Evolutionary conservation across 352 stramenopile genomes (phyloP).

Genomic region (Phytophthora ohioensis): DNA sequence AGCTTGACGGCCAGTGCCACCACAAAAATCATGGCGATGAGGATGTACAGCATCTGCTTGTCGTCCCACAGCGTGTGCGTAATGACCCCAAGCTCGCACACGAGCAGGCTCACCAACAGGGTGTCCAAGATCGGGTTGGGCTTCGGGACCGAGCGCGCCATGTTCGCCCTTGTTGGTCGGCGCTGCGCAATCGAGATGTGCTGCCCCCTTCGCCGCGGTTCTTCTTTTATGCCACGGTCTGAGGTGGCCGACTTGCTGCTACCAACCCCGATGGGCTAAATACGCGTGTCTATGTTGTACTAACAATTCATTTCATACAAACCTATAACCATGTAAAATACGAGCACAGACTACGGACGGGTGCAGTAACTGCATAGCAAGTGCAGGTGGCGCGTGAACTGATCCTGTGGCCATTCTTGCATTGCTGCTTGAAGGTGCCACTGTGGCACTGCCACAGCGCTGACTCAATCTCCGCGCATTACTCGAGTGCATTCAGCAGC

Average conservation of each 20-base stretch:
- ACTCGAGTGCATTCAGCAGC: not conserved
- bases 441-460: not conserved
- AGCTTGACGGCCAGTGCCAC: constrained; percentile 77
- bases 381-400: constrained; percentile 4
- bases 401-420: constrained; percentile 2
- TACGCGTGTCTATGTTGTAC: too few species aligned
- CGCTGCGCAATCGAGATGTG: constrained; percentile 12
- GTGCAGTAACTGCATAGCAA: constrained; percentile 11
- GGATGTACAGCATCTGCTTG: constrained; percentile 75
- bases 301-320: too few species aligned
- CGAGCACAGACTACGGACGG: not conserved
- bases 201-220: constrained; percentile 27
- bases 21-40: constrained; percentile 67
- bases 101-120: constrained; percentile 66
- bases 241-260: not conserved
- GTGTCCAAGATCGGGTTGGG: constrained; percentile 73
- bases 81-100: constrained; percentile 72
- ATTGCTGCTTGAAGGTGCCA: not conserved
- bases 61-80: constrained; percentile 70
- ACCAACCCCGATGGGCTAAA: not conserved
- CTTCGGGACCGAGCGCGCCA: constrained; percentile 72
- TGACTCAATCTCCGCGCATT: not conserved
- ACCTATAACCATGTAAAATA: not conserved
- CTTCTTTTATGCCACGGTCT: constrained; percentile 27
- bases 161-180: constrained; percentile 29